These are phyloP conservation scores for Hypoxylon perforatum DNA, from an alignment of 495 filamentous ascomycete genomes.

Conservation along the genomic window DNA sequence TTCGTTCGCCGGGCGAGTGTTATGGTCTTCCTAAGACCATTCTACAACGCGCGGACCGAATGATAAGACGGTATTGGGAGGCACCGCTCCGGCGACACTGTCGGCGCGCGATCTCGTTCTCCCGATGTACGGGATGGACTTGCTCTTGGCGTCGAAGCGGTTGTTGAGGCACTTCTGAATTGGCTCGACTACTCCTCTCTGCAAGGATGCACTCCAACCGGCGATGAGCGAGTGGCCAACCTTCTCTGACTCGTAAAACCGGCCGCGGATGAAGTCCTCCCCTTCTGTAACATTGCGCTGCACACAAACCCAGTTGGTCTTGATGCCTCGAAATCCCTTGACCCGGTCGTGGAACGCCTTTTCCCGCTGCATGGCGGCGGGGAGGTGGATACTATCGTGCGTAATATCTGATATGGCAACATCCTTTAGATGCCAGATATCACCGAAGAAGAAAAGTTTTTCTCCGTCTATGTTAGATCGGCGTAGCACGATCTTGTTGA, in stretches of 20 bases:
- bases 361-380: conserved; percentile 50
- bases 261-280: conserved; percentile 49
- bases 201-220: conserved; percentile 37
- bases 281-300: conserved; percentile 29
- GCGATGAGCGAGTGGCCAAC: conserved; percentile 50
- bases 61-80: not conserved
- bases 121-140: conserved; percentile 22
- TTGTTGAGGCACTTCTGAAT: conserved; percentile 55
- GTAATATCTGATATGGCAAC: no score
- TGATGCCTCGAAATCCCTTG: conserved; percentile 31
- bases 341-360: conserved; percentile 47
- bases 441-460: conserved; percentile 13
- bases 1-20: no score
- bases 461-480: conserved; percentile 30
- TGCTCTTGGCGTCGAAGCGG: conserved; percentile 42
- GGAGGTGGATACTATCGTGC: no score
- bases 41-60: conserved; percentile 24
- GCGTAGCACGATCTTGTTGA: conserved; percentile 38
- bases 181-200: conserved; percentile 42
- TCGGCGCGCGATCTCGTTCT: conserved; percentile 25
- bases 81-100: conserved; percentile 31
- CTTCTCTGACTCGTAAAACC: conserved; percentile 56
- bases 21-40: not conserved
- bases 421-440: conserved; percentile 43
- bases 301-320: conserved; percentile 49